Evolutionary conservation across 73 alveolate genomes (phyloP).

Genomic region (Blepharisma stoltei): DNA sequence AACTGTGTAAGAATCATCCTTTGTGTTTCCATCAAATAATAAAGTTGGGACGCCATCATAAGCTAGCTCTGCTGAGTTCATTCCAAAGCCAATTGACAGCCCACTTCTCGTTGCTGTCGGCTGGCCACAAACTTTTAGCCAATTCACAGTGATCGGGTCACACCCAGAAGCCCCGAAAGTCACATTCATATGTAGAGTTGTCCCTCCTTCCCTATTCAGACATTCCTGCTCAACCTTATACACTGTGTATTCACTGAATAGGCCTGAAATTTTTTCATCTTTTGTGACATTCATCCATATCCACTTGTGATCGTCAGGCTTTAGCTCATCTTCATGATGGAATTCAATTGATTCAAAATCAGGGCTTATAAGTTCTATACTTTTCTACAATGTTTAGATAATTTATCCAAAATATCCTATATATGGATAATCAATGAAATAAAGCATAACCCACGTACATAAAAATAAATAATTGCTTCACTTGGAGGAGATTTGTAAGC

Average conservation of each 20-base stretch:
- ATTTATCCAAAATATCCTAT: too few species aligned
- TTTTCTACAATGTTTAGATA: too few species aligned
- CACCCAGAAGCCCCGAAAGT: slow-evolving; percentile 11
- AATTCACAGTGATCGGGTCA: background rate
- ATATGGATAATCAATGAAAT: too few species aligned
- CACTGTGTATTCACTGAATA: background rate
- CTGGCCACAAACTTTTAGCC: slow-evolving; percentile 29
- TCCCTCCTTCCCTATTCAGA: slow-evolving; percentile 19
- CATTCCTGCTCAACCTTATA: slow-evolving; percentile 16
- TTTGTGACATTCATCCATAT: slow-evolving; percentile 5
- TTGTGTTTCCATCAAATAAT: slow-evolving; percentile 11
- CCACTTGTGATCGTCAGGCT: slow-evolving; percentile 4
- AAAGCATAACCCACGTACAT: background rate
- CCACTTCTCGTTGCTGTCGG: slow-evolving; percentile 12
- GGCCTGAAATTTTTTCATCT: slow-evolving; percentile 15
- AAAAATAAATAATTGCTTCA: background rate
- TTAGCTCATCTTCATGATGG: slow-evolving; percentile 27
- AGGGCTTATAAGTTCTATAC: background rate
- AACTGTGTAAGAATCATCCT: background rate
- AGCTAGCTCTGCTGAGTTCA: background rate
- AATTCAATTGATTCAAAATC: background rate
- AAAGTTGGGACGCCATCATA: background rate
- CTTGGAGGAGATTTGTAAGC: slow-evolving; percentile 9
- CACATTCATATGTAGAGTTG: slow-evolving; percentile 21
- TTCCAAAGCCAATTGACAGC: background rate